A percentile compares a stretch with the other conserved stretches of the same genome.
Conservation (phyloP, 176 grass and related monocot genomes). For the Rhipidocladum racemiflorum region DNA sequence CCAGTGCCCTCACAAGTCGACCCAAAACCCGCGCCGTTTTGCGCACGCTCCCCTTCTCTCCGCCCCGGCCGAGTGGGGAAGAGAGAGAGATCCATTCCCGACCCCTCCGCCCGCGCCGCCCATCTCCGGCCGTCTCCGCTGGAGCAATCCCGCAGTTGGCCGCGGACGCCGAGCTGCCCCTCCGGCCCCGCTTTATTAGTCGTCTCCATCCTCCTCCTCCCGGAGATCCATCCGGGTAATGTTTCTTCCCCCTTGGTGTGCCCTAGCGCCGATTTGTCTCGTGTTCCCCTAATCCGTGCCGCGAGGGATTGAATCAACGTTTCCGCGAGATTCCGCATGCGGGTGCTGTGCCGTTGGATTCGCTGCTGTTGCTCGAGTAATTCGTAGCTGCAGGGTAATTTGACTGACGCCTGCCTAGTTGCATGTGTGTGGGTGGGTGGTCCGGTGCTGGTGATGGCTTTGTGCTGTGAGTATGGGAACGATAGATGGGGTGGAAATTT, state of each 20-base stretch:
- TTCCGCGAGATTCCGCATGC: not conserved
- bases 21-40: not conserved
- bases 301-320: not conserved
- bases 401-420: not conserved
- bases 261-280: not conserved
- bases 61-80: not conserved
- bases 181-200: not conserved
- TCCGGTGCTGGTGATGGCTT: not conserved
- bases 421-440: not conserved
- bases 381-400: not conserved
- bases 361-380: not conserved
- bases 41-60: not conserved
- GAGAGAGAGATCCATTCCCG: not conserved
- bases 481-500: not conserved
- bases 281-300: too few relatives aligned
- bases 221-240: slow-evolving; percentile 25
- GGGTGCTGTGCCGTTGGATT: not conserved
- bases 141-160: not conserved
- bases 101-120: not conserved
- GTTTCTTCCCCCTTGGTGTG: not conserved
- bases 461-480: not conserved
- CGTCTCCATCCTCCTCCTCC: not conserved
- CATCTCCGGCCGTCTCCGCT: not conserved
- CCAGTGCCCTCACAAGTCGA: not conserved
- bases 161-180: not conserved